Evolutionary conservation across 2,329 filamentous ascomycete species (phyloP).

Genomic region (Madurella mycetomatis): DNA sequence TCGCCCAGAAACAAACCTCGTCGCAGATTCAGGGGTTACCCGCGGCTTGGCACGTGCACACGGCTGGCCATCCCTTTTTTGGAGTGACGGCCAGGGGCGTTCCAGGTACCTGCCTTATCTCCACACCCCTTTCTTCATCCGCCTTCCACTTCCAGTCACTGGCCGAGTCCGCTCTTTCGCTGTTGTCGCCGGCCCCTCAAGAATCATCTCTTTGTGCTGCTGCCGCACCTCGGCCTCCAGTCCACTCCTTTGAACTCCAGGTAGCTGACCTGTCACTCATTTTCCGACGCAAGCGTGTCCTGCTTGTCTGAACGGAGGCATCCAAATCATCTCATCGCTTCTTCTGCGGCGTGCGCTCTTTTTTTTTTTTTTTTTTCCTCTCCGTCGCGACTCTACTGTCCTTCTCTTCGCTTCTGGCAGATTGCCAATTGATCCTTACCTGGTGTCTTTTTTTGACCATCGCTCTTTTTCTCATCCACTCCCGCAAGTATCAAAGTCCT

Average conservation of each 20-base stretch:
- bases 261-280: slow-evolving; percentile 10
- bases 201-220: slow-evolving; percentile 4
- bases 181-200: slow-evolving; percentile 10
- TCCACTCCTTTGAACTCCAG: slow-evolving; percentile 17
- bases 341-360: neutral
- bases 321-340: neutral
- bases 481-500: slow-evolving; percentile 7
- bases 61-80: slow-evolving; percentile 18
- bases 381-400: neutral
- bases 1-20: slow-evolving; percentile 4
- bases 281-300: neutral
- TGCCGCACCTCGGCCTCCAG: slow-evolving; percentile 1
- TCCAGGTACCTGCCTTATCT: slow-evolving; percentile 13
- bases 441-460: neutral
- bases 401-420: slow-evolving; percentile 1
- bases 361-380: neutral
- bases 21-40: slow-evolving; percentile 17
- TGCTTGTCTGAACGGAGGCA: neutral
- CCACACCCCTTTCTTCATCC: slow-evolving; percentile 16
- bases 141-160: neutral
- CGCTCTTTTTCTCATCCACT: slow-evolving; percentile 3
- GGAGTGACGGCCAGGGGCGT: slow-evolving; percentile 11
- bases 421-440: slow-evolving; percentile 14
- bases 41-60: slow-evolving; percentile 18
- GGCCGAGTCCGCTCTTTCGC: slow-evolving; percentile 6